Conservation (phyloP, 2,329 filamentous ascomycete genomes). For the Penicillium sp. region DNA sequence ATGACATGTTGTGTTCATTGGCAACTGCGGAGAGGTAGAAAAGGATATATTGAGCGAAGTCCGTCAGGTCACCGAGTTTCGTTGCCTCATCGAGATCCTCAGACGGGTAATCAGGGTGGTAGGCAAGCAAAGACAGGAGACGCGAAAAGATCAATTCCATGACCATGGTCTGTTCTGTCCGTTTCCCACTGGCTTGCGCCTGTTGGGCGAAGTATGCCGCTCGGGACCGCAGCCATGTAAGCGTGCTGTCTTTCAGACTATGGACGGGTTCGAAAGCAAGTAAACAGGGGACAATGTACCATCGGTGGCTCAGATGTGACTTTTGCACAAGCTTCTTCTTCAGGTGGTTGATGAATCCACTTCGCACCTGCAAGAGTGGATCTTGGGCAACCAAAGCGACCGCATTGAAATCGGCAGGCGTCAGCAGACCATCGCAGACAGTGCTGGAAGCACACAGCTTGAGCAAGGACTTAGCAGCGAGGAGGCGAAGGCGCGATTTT, state of each 20-base stretch:
- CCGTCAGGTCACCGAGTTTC: conserved; percentile 62
- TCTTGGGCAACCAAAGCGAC: conserved; percentile 82
- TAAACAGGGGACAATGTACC: conserved; percentile 86
- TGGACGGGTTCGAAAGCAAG: conserved; percentile 82
- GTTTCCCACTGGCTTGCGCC: conserved; percentile 35
- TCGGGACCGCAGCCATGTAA: conserved; percentile 86
- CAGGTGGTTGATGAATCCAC: conserved; percentile 75
- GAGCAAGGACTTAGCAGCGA: conserved; percentile 74
- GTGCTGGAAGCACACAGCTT: conserved; percentile 78
- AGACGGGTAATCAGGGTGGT: conserved; percentile 79
- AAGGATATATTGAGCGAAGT: conserved; percentile 83
- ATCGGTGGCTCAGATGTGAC: conserved; percentile 75
- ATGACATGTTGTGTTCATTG: conserved; percentile 78
- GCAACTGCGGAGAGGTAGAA: conserved; percentile 84
- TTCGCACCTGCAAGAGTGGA: conserved; percentile 67
- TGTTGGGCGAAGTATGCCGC: conserved; percentile 62
- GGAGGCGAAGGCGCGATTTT: conserved; percentile 74
- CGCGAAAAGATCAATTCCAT: conserved; percentile 81
- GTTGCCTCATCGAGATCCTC: conserved; percentile 37
- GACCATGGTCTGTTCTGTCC: conserved; percentile 56
- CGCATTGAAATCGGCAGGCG: conserved; percentile 72
- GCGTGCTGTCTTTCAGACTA: conserved; percentile 70
- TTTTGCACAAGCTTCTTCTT: conserved; percentile 63
- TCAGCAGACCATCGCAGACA: conserved; percentile 70
- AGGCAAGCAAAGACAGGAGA: conserved; percentile 81